Base-by-base conservation (phyloP, 257 asterid species). In the Orobanche coerulescens region DNA sequence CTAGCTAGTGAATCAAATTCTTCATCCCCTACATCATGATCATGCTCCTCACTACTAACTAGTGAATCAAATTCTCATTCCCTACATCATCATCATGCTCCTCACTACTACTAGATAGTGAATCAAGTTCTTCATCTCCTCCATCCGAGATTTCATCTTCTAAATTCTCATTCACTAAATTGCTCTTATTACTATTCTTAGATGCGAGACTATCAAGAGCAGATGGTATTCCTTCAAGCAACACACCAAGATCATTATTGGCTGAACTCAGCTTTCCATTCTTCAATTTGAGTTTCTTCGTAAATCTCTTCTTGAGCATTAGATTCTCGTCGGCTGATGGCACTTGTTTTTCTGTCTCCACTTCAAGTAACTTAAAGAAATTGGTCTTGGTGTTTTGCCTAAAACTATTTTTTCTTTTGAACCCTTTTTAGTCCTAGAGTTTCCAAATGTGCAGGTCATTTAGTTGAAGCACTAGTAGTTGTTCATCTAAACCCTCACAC, bases 211-310 rank as follows among this genome's bases (percentile, higher is more conserved):
- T 24, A 66, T 76, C 82, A 40, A 75, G 61, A 69, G 71, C 58
- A 13, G 94, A 76, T 20, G n/a, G n/a, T n/a, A 86, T 76, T 33
- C 86, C 94, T 37, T 76, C 79, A 18, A 90, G 76, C 64, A 90
- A 73, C 69, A 39, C 48, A 50, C 73, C 78, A 11, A 83, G 12
- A 49, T 76, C 96, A 78, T 87, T 94, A 59, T 70, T 73, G 11
- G 76, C 79, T 42, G 82, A 77, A 54, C 57, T 68, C 74, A 90
- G 62, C 55, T 72, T 72, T 68, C 88, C 95, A 58, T 72, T 74
- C 68, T 84, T 87, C 72, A 84, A 73, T 78, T 78, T 90, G 53
- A 84, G 94, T 74, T 74, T 90, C 86, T 84, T 79, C 0, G 88
- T 91, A 19, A 87, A 85, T 75, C 77, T 81, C 71, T 64, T 81